phyloP scores from a whole-genome alignment of 1,284 basidiomycete genomes.

The Pseudozyma tsukubaensis region DNA sequence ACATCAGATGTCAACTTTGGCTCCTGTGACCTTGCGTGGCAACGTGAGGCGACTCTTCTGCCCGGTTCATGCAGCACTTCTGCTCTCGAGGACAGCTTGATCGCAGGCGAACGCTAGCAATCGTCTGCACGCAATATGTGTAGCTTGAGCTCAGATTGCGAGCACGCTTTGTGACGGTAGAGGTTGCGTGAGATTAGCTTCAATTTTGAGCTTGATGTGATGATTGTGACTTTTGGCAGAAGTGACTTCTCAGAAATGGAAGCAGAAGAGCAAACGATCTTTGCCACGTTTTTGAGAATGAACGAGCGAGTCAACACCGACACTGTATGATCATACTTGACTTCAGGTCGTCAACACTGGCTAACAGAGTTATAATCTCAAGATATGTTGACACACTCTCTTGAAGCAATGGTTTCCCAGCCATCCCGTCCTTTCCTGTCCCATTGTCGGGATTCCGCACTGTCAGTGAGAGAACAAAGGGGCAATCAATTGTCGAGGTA shows the following conservation, averaged over 20 bases:
- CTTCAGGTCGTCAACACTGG: no score
- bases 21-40: not conserved
- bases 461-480: no score
- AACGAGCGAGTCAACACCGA: not conserved
- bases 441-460: no score
- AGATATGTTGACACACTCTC: no score
- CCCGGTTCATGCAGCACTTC: not conserved
- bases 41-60: not conserved
- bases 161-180: no score
- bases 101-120: not conserved
- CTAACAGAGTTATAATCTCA: no score
- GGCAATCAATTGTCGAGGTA: not conserved
- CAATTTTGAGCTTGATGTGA: conserved; percentile 2
- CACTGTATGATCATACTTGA: not conserved
- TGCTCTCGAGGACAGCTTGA: not conserved
- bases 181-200: not conserved
- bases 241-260: not conserved
- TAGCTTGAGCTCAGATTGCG: not conserved
- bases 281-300: conserved; percentile 1
- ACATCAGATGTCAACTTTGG: not conserved
- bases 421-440: no score
- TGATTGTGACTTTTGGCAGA: not conserved
- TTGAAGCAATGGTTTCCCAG: no score
- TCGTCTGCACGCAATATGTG: not conserved
- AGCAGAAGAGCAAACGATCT: not conserved